These are phyloP conservation scores for Cercospora sp. DNA, from an alignment of 2,329 filamentous ascomycete genomes.

Conservation along the genomic window DNA sequence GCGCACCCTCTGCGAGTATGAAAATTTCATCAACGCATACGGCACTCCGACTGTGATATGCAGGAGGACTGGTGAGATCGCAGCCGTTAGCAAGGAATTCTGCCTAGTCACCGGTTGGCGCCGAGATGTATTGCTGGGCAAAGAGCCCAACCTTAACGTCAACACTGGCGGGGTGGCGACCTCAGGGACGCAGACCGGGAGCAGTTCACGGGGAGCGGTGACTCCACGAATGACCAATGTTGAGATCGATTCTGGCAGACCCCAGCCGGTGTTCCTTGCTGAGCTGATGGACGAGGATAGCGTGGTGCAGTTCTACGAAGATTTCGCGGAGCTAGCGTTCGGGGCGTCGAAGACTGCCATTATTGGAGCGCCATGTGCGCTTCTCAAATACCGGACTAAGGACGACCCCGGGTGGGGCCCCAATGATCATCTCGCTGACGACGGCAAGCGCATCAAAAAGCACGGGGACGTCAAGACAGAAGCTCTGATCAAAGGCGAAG, in stretches of 20 bases:
- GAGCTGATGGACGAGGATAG: constrained; percentile 92
- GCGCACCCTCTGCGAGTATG: constrained; percentile 85
- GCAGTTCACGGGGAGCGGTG: constrained; percentile 48
- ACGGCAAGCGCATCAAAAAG: constrained; percentile 33
- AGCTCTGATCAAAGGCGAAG: constrained; percentile 57
- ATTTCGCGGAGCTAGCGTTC: constrained; percentile 90
- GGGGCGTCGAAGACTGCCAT: constrained; percentile 85
- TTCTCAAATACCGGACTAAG: constrained; percentile 85
- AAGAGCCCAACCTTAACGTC: constrained; percentile 82
- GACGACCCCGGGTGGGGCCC: constrained; percentile 51
- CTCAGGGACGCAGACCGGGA: constrained; percentile 44
- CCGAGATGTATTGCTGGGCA: constrained; percentile 82
- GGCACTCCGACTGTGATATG: constrained; percentile 91
- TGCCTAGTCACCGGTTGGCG: constrained; percentile 94
- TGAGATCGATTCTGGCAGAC: constrained; percentile 43
- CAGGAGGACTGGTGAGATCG: constrained; percentile 89
- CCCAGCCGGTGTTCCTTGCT: constrained; percentile 82
- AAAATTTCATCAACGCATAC: constrained; percentile 85
- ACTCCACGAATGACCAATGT: constrained; percentile 46
- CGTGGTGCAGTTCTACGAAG: constrained; percentile 92
- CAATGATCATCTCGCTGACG: constrained; percentile 51
- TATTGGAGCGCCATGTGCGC: constrained; percentile 71
- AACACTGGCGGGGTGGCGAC: constrained; percentile 63
- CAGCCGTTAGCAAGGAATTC: constrained; percentile 93
- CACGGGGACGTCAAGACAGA: constrained; percentile 29